Conservation (phyloP, 2,329 filamentous ascomycete species). For the Fonsecaea nubica region DNA sequence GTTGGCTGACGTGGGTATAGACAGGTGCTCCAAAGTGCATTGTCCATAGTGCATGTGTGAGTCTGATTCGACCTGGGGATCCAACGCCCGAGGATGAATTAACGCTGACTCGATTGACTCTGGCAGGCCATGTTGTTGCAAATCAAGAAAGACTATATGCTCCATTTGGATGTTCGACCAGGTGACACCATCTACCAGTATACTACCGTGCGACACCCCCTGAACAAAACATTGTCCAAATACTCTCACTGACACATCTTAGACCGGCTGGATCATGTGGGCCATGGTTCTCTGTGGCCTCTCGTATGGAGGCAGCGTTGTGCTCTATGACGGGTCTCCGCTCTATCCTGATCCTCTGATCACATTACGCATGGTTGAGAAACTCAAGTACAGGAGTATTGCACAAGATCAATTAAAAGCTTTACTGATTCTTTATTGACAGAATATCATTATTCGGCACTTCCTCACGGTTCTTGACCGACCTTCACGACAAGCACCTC, state of each 20-base stretch:
- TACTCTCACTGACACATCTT: too few species aligned
- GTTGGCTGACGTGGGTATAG: background rate
- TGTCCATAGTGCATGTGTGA: conserved; percentile 66
- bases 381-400: conserved; percentile 66
- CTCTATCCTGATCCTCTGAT: conserved; percentile 71
- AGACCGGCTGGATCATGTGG: conserved; percentile 81
- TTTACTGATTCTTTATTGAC: conserved; percentile 42
- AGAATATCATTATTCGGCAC: conserved; percentile 46
- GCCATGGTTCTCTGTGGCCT: conserved; percentile 61
- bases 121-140: conserved; percentile 18
- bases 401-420: too few species aligned
- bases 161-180: conserved; percentile 57
- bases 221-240: background rate
- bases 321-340: conserved; percentile 82
- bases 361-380: conserved; percentile 68
- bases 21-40: conserved; percentile 87
- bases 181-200: conserved; percentile 61
- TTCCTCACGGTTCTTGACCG: conserved; percentile 72
- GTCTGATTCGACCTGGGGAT: background rate
- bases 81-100: background rate
- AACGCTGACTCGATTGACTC: background rate
- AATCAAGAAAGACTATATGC: conserved; percentile 62
- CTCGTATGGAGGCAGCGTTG: conserved; percentile 62
- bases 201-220: conserved; percentile 53
- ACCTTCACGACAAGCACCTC: background rate